phyloP scores from a whole-genome alignment of 129 eudicot genomes.

The Chrysanthemum makinoi region DNA sequence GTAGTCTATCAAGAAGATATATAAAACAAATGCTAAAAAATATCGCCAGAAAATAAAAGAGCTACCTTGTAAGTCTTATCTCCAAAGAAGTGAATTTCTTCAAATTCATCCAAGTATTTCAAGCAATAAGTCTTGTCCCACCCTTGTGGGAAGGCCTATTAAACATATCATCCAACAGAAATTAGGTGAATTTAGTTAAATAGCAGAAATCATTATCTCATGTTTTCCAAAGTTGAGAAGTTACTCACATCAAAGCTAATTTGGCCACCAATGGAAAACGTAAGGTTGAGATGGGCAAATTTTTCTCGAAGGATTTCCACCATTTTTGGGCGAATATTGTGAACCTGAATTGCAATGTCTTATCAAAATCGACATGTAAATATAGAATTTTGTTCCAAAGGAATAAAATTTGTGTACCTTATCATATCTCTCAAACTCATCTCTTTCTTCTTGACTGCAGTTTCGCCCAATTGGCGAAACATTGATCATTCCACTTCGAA shows the following conservation, averaged over 20 bases:
- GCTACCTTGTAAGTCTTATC: slow-evolving; percentile 93
- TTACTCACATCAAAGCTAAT: slow-evolving; percentile 93
- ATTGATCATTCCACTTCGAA: slow-evolving; percentile 95
- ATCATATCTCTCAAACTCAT: slow-evolving; percentile 88
- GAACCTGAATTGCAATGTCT: slow-evolving; percentile 49
- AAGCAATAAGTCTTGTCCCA: slow-evolving; percentile 99
- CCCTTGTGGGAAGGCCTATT: slow-evolving; percentile 94
- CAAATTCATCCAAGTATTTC: slow-evolving; percentile 73
- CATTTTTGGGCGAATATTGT: slow-evolving; percentile 76
- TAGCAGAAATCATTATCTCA: background rate
- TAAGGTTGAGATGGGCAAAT: slow-evolving; percentile 79
- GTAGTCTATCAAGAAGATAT: background rate
- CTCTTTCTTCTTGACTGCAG: slow-evolving; percentile 98
- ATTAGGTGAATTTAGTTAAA: background rate
- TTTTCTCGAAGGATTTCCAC: slow-evolving; percentile 83
- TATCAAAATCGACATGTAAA: background rate
- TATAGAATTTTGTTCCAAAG: background rate
- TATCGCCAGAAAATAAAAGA: background rate
- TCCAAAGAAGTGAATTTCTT: slow-evolving; percentile 96
- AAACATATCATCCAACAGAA: slow-evolving; percentile 2
- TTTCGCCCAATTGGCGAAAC: slow-evolving; percentile 97
- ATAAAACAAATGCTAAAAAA: slow-evolving; percentile 2
- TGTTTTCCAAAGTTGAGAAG: slow-evolving; percentile 13
- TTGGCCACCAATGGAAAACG: slow-evolving; percentile 95
- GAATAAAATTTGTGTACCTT: slow-evolving; percentile 54